Percentiles rank a stretch among this genome's conserved stretches.
These are phyloP conservation scores for Camelina hispida DNA, from an alignment of 345 rosid genomes.

Conservation along the genomic window DNA sequence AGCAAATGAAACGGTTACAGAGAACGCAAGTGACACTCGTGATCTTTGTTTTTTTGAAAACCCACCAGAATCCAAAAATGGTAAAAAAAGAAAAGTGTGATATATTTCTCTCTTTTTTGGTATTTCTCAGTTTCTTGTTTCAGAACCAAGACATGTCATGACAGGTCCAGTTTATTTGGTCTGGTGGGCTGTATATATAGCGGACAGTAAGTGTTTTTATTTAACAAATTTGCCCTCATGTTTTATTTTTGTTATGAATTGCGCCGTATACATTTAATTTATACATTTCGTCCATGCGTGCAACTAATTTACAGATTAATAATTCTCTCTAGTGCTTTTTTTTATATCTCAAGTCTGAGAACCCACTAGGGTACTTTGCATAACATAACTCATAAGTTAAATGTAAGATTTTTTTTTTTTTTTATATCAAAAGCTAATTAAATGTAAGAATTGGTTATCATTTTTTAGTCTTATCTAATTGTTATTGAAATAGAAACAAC, in stretches of 20 bases:
- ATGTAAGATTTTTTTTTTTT: neutral
- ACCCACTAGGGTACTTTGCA: slow-evolving; percentile 10
- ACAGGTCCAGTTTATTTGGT: slow-evolving; percentile 43
- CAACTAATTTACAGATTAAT: neutral
- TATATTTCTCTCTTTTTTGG: slow-evolving; percentile 6
- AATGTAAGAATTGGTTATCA: neutral
- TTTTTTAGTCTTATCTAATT: neutral
- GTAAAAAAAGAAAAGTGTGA: slow-evolving; percentile 38
- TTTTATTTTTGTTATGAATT: neutral
- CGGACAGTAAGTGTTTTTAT: neutral
- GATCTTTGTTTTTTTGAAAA: slow-evolving; percentile 35
- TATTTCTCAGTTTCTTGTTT: slow-evolving; percentile 27
- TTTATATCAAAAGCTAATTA: neutral
- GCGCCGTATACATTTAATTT: neutral
- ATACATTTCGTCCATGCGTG: neutral
- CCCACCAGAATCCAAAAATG: slow-evolving; percentile 45
- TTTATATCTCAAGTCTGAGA: neutral
- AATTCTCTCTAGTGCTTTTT: no score
- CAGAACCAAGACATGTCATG: slow-evolving; percentile 34
- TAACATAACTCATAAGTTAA: neutral
- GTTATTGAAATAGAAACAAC: neutral
- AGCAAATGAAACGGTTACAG: slow-evolving; percentile 44
- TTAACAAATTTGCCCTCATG: slow-evolving; percentile 12
- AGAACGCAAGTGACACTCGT: slow-evolving; percentile 47
- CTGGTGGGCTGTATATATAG: slow-evolving; percentile 40